Base-by-base conservation (phyloP, 257 asterid species). In the Handroanthus guayacan region DNA sequence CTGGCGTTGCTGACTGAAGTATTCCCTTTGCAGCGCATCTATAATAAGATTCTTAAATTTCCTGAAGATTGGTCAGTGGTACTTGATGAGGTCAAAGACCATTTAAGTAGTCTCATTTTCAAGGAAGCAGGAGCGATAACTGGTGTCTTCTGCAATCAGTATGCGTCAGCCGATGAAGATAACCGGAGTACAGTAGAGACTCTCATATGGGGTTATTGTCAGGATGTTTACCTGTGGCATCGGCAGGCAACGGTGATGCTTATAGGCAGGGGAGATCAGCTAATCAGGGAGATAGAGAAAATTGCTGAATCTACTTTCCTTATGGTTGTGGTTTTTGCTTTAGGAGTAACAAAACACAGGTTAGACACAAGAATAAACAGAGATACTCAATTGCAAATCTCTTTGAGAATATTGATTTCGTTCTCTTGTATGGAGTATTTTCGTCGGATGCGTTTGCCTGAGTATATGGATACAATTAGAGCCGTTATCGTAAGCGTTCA, bases 391-490 rank as follows among this genome's bases (percentile, higher is more conserved):
- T 66, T 86, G 66, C 79, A 83, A 75, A 79, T 84, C 79, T 91
- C 97, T 9, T 91, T 95, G 16, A 86, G 82, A 79, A 86, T 92
- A 82, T 79, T 92, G 87, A 86, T 85, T 75, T 88, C 98, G 0
- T 90, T 95, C 86, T 95, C 98, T 71, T 95, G 97, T 75, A 86
- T 95, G 97, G 99, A 89, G 75, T 95, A 89, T 87, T 95, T 95
- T 76, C 95, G 97, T 13, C 85, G 98, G 86, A 88, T 90, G 86
- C 97, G 93, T 55, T 83, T 95, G 91, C 88, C 96, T 3, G 99
- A 92, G 82, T 95, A 95, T 76, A 85, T 91, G 96, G 98, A 95
- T 84, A 87, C 97, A 20, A 91, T 95, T 56, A 86, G 98, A 87
- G 90, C 91, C 56, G 94, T 93, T 62, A 88, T 92, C 61, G 84